Evolutionary conservation across 2,329 filamentous ascomycete genomes (phyloP).

Genomic region (Phyllachora maydis): DNA sequence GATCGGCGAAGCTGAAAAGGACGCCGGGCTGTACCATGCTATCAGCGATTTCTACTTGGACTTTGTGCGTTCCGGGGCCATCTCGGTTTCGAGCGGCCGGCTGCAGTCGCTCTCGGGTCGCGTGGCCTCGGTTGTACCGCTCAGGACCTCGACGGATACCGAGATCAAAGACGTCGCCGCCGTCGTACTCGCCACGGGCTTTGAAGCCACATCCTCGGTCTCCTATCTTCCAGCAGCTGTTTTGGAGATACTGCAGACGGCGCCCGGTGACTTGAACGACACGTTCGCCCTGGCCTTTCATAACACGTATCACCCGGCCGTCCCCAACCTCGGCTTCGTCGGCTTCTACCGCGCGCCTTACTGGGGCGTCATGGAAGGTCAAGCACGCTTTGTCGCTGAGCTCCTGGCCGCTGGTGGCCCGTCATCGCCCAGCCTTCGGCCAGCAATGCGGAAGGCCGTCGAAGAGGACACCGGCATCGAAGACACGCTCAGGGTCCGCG

Average conservation of each 20-base stretch:
- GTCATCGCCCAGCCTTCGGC: constrained; percentile 5
- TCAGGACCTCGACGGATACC: too few relatives aligned
- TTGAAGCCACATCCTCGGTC: constrained; percentile 41
- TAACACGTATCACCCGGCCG: constrained; percentile 34
- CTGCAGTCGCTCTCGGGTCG: constrained; percentile 14
- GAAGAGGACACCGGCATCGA: constrained; percentile 20
- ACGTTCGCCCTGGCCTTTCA: constrained; percentile 49
- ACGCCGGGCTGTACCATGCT: constrained; percentile 41
- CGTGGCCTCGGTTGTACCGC: constrained; percentile 13
- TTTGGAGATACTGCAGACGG: constrained; percentile 34
- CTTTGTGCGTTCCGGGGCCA: constrained; percentile 46
- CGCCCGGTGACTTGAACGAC: constrained; percentile 28
- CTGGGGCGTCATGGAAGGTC: constrained; percentile 79
- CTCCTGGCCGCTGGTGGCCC: constrained; percentile 25
- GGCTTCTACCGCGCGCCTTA: constrained; percentile 72
- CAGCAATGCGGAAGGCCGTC: constrained; percentile 17
- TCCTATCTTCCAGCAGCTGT: constrained; percentile 39
- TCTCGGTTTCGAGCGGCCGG: constrained; percentile 28
- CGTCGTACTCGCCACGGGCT: constrained; percentile 59
- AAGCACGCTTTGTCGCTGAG: constrained; percentile 45
- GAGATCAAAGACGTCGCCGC: constrained; percentile 36
- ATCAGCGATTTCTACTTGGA: constrained; percentile 55
- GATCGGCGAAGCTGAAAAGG: constrained; percentile 16
- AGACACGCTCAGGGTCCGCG: constrained; percentile 27
- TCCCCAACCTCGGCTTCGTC: constrained; percentile 54